Conservation (phyloP, 2,329 filamentous ascomycete genomes). For the Aureobasidium uvarum region DNA sequence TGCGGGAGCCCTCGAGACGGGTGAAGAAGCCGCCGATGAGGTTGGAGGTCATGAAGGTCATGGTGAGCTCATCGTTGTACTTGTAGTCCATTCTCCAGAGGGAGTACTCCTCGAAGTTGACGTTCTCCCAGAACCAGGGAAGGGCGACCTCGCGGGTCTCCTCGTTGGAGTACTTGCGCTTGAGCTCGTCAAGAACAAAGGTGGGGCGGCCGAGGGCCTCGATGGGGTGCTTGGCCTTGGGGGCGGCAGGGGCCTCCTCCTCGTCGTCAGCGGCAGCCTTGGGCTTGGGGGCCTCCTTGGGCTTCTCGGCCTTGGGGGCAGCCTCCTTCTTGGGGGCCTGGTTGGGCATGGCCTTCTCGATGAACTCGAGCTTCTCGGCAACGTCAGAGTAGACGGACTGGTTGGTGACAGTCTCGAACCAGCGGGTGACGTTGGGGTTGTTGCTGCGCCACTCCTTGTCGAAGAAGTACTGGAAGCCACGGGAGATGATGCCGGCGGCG, state of each 20-base stretch:
- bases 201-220: conserved; percentile 77
- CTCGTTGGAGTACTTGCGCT: conserved; percentile 97
- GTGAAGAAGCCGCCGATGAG: conserved; percentile 96
- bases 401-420: conserved; percentile 92
- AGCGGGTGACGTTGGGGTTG: conserved; percentile 84
- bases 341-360: conserved; percentile 77
- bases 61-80: conserved; percentile 97
- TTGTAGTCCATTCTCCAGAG: conserved; percentile 95
- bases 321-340: conserved; percentile 68
- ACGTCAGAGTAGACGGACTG: conserved; percentile 87
- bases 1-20: conserved; percentile 95
- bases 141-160: conserved; percentile 78
- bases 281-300: conserved; percentile 53
- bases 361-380: conserved; percentile 69
- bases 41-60: conserved; percentile 99
- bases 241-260: conserved; percentile 59
- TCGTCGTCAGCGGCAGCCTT: conserved; percentile 60
- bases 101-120: conserved; percentile 92
- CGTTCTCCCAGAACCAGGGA: conserved; percentile 98
- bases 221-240: conserved; percentile 96
- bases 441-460: conserved; percentile 82
- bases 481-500: conserved; percentile 71
- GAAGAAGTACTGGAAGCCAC: conserved; percentile 91
- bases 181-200: conserved; percentile 92
- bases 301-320: conserved; percentile 59